These are phyloP conservation scores for Pisolithus microcarpus DNA, from an alignment of 768 basidiomycete species.

Conservation along the genomic window DNA sequence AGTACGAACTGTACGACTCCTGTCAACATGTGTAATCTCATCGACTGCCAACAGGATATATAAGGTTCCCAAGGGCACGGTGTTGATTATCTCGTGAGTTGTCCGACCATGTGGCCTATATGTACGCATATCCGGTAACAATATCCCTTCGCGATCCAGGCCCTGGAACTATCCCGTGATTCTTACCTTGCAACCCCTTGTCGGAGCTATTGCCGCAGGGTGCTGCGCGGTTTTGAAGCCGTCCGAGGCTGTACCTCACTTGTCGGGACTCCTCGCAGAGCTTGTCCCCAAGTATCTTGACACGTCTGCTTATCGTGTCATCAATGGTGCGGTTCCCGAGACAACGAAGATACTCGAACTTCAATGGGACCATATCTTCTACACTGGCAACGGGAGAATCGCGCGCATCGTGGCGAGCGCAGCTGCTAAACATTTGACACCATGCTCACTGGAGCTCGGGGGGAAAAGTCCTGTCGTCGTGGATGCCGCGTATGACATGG, in stretches of 20 bases:
- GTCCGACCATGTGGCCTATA: not conserved
- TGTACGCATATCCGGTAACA: not conserved
- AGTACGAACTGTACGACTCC: constrained; percentile 6
- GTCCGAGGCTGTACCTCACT: constrained; percentile 49
- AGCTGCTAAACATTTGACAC: constrained; percentile 29
- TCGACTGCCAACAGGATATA: constrained; percentile 25
- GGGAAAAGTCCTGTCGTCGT: constrained; percentile 44
- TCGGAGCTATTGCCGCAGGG: constrained; percentile 70
- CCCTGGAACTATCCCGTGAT: constrained; percentile 65
- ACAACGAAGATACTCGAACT: constrained; percentile 25
- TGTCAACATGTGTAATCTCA: not conserved
- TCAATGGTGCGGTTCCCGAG: constrained; percentile 41
- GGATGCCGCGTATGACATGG: constrained; percentile 34
- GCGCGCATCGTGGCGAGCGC: constrained; percentile 19
- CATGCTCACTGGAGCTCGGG: constrained; percentile 24
- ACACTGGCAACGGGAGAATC: constrained; percentile 29
- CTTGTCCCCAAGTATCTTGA: constrained; percentile 54
- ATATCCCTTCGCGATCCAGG: constrained; percentile 22
- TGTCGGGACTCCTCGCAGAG: constrained; percentile 42
- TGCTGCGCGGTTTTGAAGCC: constrained; percentile 62
- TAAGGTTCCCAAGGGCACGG: constrained; percentile 55
- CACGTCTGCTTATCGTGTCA: constrained; percentile 41
- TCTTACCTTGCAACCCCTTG: constrained; percentile 48
- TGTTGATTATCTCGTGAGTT: constrained; percentile 51
- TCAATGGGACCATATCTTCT: constrained; percentile 32